Evolutionary conservation across 441 rosid genomes (phyloP).

Genomic region (Corymbia citriodora): DNA sequence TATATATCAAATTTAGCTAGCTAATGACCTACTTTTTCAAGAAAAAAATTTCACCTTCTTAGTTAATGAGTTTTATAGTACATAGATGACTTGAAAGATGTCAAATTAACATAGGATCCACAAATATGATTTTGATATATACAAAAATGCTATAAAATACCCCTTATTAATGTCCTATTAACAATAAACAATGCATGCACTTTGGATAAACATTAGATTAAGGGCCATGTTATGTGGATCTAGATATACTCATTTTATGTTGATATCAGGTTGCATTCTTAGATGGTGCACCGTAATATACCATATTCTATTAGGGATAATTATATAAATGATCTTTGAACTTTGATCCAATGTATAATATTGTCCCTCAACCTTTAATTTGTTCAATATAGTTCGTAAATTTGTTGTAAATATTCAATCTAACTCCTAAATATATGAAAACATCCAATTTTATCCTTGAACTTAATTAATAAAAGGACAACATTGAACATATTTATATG

Average conservation of each 20-base stretch:
- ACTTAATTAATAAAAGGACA: background rate
- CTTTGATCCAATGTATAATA: no score
- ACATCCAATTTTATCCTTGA: accelerated
- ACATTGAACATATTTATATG: no score
- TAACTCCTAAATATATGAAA: no score
- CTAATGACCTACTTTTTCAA: background rate
- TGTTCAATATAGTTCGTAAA: background rate
- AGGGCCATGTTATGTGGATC: background rate
- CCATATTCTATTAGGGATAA: no score
- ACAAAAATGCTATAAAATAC: no score
- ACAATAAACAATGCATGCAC: background rate
- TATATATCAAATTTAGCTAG: background rate
- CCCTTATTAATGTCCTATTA: background rate
- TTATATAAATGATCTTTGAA: no score
- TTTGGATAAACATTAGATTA: background rate
- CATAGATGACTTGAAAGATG: background rate
- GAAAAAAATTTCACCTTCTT: background rate
- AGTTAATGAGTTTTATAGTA: background rate
- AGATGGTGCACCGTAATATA: background rate
- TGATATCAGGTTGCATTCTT: background rate
- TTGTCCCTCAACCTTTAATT: no score
- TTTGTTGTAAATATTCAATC: no score
- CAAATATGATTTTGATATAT: background rate
- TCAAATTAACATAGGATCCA: background rate
- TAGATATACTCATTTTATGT: background rate